Evolutionary conservation across 208 protist species (phyloP), one percentile per base, ranked within the genome.

Genomic region (Angomonas desouzai): DNA sequence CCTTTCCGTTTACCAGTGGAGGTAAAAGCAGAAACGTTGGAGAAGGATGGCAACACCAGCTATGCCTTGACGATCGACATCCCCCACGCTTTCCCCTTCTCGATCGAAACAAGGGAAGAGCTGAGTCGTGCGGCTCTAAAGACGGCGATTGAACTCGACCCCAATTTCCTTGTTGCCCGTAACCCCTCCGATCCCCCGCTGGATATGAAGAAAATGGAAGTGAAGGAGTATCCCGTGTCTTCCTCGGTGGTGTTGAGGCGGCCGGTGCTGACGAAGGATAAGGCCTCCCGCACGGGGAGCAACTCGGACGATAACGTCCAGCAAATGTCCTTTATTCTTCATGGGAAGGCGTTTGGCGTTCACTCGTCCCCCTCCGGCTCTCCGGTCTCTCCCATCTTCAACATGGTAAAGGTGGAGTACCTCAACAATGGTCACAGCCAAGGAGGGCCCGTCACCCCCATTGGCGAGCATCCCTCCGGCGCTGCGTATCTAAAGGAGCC

Each of bases 381-480:
- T 11, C 16, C 1, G 34, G n/a, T n/a, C 23, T 33, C 58, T 16
- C 80, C 70, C 20, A 65, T 81, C n/a, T 87, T 87, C 45, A 40
- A 65, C 16, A 61, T 89, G 75, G 76, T 86, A 18, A 93, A 93
- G 70, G 74, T 89, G 64, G 78, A 93, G 64, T 88, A 90, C 71
- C 71, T 87, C 23, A 29, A 34, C 36, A 62, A 70, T 30, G 40
- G 20, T 3, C 30, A 53, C 27, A 40, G 25, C 18, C 70, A 57
- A 60, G 29, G 29, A 11, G 51, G 51, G 23, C 11, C 51, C 7
- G 51, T 34, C 3, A 3, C 3, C 3, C 51, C 51, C 27, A 34
- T n/a, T n/a, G n/a, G 6, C 27, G 51, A 57, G 10, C 10, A 11
- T 6, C 6, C 27, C 51, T 16, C 51, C 25, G 25, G 25, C n/a